Base-by-base conservation (phyloP, 768 basidiomycete genomes). In the Mycena filopes region DNA sequence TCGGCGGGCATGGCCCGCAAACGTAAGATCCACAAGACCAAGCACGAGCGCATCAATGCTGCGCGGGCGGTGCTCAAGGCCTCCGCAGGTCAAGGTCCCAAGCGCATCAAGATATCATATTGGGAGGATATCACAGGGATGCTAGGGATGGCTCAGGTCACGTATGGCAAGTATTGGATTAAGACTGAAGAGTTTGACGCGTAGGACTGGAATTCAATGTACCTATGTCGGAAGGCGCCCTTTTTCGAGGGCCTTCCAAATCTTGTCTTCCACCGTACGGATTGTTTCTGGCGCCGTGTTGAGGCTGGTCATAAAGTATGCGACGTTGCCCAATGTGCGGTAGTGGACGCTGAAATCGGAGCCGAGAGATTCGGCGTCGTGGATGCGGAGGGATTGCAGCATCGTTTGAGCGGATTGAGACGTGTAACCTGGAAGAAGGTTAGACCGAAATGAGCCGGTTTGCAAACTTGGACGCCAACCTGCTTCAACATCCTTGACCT, bases 291-390 rank as follows among this genome's bases (percentile, higher is more conserved):
- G 63, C 2, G 78, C 76, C 1, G 92, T 95, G 73, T 95, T 95
- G 42, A 96, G 81, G 76, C 93, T 95, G 8, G 88, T 89, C 86
- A 97, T 96, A 74, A 96, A 93, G 75, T 97, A 97, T n/a, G 91
- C 91, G 11, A 95, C 89, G 72, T 96, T 89, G 0, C 97, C 97
- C 40, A 99, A 79, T 0, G 97, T 96, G 61, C 97, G 85, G 68
- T 86, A 95, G 75, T 99, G 92, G 23, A 98, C 85, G 40, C 86
- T 83, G 77, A 90, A 90, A 36, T 81, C 55, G 13, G 50, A 62
- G 11, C 26, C 29, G 38, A 26, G 26, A 29, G 65, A 65, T 8
- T 74, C 73, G 26, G 70, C 65, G 1, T 67, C 65, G 6, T 72
- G 66, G n/a, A 65, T 56, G 47, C 81, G 82, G 15, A 97, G 79